Conservation (phyloP, 2,329 filamentous ascomycete species). For the Aspergillus neotritici region DNA sequence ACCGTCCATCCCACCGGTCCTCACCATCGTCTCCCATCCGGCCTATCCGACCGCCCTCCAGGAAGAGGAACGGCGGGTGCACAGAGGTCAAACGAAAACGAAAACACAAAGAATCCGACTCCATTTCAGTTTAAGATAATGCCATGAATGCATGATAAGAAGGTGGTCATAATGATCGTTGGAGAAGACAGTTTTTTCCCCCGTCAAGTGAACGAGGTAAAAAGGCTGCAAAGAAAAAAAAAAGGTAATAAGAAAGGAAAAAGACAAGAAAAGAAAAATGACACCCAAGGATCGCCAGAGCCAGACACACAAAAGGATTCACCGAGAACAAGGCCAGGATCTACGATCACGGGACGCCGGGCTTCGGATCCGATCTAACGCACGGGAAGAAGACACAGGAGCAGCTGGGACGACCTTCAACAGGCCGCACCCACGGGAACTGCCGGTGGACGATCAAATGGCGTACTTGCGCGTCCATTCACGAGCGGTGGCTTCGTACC, state of each 20-base stretch:
- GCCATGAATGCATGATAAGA: constrained; percentile 34
- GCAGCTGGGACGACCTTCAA: constrained; percentile 23
- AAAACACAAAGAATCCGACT: constrained; percentile 18
- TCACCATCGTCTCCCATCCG: neutral
- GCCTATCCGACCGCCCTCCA: constrained; percentile 7
- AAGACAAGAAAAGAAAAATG: constrained; percentile 15
- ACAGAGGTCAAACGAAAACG: constrained; percentile 12
- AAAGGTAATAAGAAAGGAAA: constrained; percentile 2
- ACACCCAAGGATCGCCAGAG: constrained; percentile 11
- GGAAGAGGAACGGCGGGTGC: constrained; percentile 9
- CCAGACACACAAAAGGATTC: constrained; percentile 18
- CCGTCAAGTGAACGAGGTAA: constrained; percentile 22
- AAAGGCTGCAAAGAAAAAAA: constrained; percentile 4
- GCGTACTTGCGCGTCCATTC: constrained; percentile 99
- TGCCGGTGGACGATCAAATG: constrained; percentile 55
- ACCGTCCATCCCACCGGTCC: constrained; percentile 10
- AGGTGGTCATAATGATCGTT: constrained; percentile 37
- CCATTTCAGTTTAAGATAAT: constrained; percentile 24
- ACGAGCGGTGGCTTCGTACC: constrained; percentile 92
- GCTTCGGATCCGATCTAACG: constrained; percentile 35
- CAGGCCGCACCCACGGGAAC: constrained; percentile 20
- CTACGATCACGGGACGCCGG: constrained; percentile 37
- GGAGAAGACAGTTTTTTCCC: constrained; percentile 26
- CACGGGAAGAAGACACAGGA: constrained; percentile 23
- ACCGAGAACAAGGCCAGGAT: constrained; percentile 25